Evolutionary conservation across 1,284 basidiomycete genomes (phyloP).

Genomic region (Moesziomyces sp.): DNA sequence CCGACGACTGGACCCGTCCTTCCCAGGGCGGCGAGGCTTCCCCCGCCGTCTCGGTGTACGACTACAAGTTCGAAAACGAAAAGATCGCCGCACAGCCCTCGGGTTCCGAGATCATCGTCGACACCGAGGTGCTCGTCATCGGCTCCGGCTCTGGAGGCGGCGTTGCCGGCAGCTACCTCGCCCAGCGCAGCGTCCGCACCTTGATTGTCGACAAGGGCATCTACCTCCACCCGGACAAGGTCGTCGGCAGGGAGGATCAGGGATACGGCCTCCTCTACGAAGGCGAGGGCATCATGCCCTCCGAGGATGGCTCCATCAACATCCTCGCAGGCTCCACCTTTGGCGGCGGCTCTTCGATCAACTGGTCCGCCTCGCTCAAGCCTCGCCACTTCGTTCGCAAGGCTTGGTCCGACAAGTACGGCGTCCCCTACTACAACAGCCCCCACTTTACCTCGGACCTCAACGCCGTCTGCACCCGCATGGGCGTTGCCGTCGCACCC

Average conservation of each 20-base stretch:
- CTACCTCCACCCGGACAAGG: constrained; percentile 67
- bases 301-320: constrained; percentile 68
- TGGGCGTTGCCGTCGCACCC: constrained; percentile 67
- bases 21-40: constrained; percentile 23
- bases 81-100: constrained; percentile 50
- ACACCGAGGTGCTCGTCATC: constrained; percentile 67
- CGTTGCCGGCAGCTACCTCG: constrained; percentile 66
- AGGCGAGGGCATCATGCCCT: constrained; percentile 67
- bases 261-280: constrained; percentile 69
- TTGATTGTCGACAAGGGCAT: constrained; percentile 70
- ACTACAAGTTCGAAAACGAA: constrained; percentile 64
- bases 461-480: constrained; percentile 67
- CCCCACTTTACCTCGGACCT: constrained; percentile 67
- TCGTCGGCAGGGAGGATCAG: constrained; percentile 65
- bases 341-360: constrained; percentile 71
- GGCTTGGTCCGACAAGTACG: constrained; percentile 68
- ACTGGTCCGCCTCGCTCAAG: constrained; percentile 70
- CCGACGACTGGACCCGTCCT: constrained; percentile 56
- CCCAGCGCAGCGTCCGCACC: constrained; percentile 67
- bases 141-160: constrained; percentile 71
- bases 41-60: constrained; percentile 36
- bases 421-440: constrained; percentile 68
- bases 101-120: constrained; percentile 52
- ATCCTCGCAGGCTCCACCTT: constrained; percentile 69
- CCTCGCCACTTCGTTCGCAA: constrained; percentile 68